These are phyloP conservation scores for Narthecium ossifragum DNA, from an alignment of 106 monocot genomes.

Conservation along the genomic window DNA sequence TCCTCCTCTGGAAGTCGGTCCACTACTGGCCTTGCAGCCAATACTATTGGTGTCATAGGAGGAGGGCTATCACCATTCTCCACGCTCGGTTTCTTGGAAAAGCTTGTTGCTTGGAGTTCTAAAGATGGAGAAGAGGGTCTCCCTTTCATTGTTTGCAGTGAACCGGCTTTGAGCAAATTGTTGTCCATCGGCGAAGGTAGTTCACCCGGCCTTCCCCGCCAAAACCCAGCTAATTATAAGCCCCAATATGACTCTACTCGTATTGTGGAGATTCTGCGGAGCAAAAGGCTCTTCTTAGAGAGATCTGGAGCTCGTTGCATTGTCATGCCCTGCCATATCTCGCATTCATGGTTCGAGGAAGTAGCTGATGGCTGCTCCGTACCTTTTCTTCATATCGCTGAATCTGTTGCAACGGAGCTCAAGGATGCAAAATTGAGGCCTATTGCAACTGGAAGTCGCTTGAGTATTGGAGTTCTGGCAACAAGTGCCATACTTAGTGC, in stretches of 20 bases:
- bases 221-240: background rate
- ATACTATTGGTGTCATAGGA: slow-evolving; percentile 50
- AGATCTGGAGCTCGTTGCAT: slow-evolving; percentile 59
- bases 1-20: slow-evolving; percentile 11
- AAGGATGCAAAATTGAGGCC: slow-evolving; percentile 44
- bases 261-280: slow-evolving; percentile 36
- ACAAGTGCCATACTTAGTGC: slow-evolving; percentile 14
- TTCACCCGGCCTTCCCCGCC: background rate
- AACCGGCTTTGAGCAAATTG: slow-evolving; percentile 29
- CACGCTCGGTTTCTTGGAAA: slow-evolving; percentile 54
- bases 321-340: slow-evolving; percentile 60
- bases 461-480: slow-evolving; percentile 44
- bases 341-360: slow-evolving; percentile 42
- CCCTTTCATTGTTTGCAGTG: slow-evolving; percentile 63
- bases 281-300: slow-evolving; percentile 53
- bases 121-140: slow-evolving; percentile 20
- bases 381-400: slow-evolving; percentile 52
- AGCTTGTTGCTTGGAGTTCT: slow-evolving; percentile 39
- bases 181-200: slow-evolving; percentile 9
- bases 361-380: slow-evolving; percentile 52
- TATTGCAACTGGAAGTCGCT: slow-evolving; percentile 52
- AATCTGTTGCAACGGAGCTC: slow-evolving; percentile 53
- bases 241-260: slow-evolving; percentile 4
- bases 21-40: slow-evolving; percentile 13
- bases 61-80: slow-evolving; percentile 40